Conservation (phyloP, 176 grass and related monocot genomes). For the Puccinellia tenuiflora region DNA sequence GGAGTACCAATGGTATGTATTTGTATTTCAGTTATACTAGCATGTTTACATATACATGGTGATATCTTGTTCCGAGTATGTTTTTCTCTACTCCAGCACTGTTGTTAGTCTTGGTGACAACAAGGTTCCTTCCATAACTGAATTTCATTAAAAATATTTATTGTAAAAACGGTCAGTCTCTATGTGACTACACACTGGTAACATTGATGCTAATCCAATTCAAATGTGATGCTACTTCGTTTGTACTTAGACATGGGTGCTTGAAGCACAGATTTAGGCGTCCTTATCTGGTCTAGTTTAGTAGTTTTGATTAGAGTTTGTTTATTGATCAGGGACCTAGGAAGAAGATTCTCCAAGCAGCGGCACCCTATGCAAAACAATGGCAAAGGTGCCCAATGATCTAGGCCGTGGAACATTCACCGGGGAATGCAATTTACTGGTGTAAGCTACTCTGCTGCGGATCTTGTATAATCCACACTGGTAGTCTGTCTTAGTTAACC, state of each 20-base stretch:
- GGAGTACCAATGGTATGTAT: slow-evolving; percentile 87
- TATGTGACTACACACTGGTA: not conserved
- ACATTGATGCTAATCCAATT: not conserved
- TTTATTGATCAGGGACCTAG: slow-evolving; percentile 54
- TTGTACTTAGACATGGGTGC: not conserved
- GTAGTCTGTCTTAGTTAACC: not conserved
- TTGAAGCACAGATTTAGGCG: not conserved
- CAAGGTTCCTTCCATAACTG: not conserved
- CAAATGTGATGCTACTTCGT: not conserved
- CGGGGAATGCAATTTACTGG: slow-evolving; percentile 7
- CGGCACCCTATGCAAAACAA: slow-evolving; percentile 45
- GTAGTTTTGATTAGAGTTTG: not conserved
- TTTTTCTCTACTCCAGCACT: slow-evolving; percentile 10
- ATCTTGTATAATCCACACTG: slow-evolving; percentile 38
- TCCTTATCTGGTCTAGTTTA: not conserved
- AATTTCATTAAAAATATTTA: not conserved
- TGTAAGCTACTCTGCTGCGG: slow-evolving; percentile 22
- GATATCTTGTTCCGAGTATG: not conserved
- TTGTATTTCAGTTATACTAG: not conserved
- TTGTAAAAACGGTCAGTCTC: not conserved
- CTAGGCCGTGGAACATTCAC: not conserved
- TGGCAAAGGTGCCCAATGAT: slow-evolving; percentile 23
- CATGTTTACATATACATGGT: not conserved
- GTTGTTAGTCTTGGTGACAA: not conserved
- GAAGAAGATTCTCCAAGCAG: slow-evolving; percentile 81